Base-by-base conservation (phyloP, 106 monocot genomes). In the Acorus gramineus region DNA sequence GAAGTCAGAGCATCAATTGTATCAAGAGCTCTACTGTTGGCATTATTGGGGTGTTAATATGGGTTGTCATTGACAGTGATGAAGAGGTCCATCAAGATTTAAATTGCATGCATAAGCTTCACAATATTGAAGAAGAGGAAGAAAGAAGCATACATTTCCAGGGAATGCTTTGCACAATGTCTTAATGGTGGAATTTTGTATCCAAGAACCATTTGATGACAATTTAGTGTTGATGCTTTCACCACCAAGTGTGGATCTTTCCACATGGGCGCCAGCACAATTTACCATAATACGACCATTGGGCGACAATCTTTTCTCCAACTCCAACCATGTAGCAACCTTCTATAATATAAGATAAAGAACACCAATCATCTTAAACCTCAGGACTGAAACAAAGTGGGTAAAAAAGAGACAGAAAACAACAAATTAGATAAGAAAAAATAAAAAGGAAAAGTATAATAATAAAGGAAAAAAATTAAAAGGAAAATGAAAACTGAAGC, bases 231-330 rank as follows among this genome's bases (percentile, higher is more conserved):
- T 60, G 65, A 57, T 55, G 10, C 46, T 48, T 61, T 57, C 65
- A 58, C 73, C 62, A 42, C 64, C 60, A 52, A 53, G 66, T 3
- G 59, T 66, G 13, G 72, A 80, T 70, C 52, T 52, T 67, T 79
- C 82, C 63, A 68, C 56, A 68, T 89, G 70, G 54, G 67, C 75
- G 45, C 93, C 93, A 73, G 79, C 89, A 71, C 89, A 93, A 56
- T 93, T 93, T 46, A 89, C 81, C 74, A 93, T 93, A 11, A 93
- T 89, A 53, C 89, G 85, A 49, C 93, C 93, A 68, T 75, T 14
- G 6, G 83, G 86, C 93, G 89, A 89, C 74, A 93, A 55, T 69
- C 76, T 89, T 61, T 83, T 86, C 42, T 78, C 69, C 43, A 93
- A 69, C 11, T 82, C 81, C 76, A 83, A 70, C 89, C 89, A 93